Evolutionary conservation across 2,329 filamentous ascomycete genomes (phyloP).

Genomic region (Aspergillus floridensis): DNA sequence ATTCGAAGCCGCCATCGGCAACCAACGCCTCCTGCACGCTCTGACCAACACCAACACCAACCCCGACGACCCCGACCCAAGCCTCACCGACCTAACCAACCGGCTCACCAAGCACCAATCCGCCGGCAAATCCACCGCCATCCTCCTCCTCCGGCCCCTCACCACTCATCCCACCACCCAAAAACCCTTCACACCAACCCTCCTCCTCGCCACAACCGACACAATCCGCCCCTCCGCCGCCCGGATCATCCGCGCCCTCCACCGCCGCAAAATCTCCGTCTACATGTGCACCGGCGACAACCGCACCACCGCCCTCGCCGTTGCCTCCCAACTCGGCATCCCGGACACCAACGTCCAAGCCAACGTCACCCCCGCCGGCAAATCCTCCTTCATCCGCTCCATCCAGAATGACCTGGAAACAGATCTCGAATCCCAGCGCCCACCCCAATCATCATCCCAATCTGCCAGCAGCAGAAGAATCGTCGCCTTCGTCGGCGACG

Average conservation of each 20-base stretch:
- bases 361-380: constrained; percentile 80
- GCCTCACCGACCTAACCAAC: constrained; percentile 32
- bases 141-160: constrained; percentile 37
- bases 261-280: constrained; percentile 65
- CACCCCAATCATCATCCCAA: background rate
- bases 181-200: constrained; percentile 49
- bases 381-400: constrained; percentile 50
- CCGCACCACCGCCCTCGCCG: constrained; percentile 73
- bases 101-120: constrained; percentile 41
- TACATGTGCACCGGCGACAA: constrained; percentile 97
- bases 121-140: constrained; percentile 44
- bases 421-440: constrained; percentile 9
- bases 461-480: constrained; percentile 49
- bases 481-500: constrained; percentile 82
- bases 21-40: constrained; percentile 51
- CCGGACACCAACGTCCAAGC: constrained; percentile 72
- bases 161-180: background rate
- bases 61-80: constrained; percentile 13
- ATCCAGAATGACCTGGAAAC: constrained; percentile 28
- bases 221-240: constrained; percentile 72
- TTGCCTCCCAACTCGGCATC: constrained; percentile 75
- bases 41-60: constrained; percentile 26
- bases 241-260: constrained; percentile 63
- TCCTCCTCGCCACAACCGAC: constrained; percentile 75
- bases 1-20: constrained; percentile 54